Conservation (phyloP, 2,329 filamentous ascomycete species). For the Rhynchosporium agropyri region DNA sequence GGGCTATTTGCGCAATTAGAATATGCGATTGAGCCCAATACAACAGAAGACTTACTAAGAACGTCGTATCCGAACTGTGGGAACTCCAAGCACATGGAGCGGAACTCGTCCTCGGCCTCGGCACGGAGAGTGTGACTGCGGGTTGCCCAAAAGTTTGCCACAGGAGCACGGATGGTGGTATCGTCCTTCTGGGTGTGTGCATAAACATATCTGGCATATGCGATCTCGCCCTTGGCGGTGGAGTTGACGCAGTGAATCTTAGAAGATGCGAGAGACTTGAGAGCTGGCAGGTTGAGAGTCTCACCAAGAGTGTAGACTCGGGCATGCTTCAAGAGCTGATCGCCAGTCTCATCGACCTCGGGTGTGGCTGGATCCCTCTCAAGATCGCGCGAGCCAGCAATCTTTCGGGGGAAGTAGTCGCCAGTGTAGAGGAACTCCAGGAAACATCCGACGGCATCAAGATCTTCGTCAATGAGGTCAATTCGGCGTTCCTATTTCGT, state of each 20-base stretch:
- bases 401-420: constrained; percentile 80
- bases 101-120: constrained; percentile 86
- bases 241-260: constrained; percentile 93
- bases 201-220: constrained; percentile 90
- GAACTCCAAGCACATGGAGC: constrained; percentile 80
- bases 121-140: constrained; percentile 78
- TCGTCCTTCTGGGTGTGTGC: constrained; percentile 72
- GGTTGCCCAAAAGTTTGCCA: constrained; percentile 89
- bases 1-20: constrained; percentile 48
- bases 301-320: constrained; percentile 87
- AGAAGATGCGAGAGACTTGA: constrained; percentile 77
- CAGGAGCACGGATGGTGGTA: constrained; percentile 73
- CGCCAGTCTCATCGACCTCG: constrained; percentile 72
- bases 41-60: constrained; percentile 60
- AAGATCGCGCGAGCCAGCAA: constrained; percentile 65
- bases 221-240: constrained; percentile 86
- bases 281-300: constrained; percentile 67
- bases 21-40: neutral
- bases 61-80: constrained; percentile 94
- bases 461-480: constrained; percentile 66
- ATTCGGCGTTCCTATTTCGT: constrained; percentile 63
- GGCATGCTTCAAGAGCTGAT: constrained; percentile 85
- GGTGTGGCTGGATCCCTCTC: constrained; percentile 70
- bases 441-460: constrained; percentile 76
- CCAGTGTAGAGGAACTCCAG: constrained; percentile 83